A percentile compares a stretch with the other conserved stretches of the same genome.
These are phyloP conservation scores for Jackrogersella multiformis DNA, from an alignment of 495 filamentous ascomycete genomes.

Conservation along the genomic window DNA sequence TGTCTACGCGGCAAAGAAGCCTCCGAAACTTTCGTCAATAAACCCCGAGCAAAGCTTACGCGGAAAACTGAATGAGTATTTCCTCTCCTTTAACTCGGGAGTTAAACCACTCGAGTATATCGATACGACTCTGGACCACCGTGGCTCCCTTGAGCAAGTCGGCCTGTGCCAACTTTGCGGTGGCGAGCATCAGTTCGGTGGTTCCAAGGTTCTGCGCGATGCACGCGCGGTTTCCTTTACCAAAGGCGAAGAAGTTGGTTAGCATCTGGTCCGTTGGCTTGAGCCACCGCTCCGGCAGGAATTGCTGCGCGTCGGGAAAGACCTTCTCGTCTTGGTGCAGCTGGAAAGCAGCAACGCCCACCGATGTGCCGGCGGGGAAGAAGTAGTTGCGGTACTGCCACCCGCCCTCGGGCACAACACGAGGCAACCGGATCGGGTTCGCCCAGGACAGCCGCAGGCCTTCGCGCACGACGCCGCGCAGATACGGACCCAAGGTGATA, in stretches of 20 bases:
- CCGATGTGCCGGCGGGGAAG: background rate
- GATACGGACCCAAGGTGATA: background rate
- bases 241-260: background rate
- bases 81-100: background rate
- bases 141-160: background rate
- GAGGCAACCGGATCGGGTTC: background rate
- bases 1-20: too few species aligned
- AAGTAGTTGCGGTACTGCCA: background rate
- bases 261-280: background rate
- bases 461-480: background rate
- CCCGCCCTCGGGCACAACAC: background rate
- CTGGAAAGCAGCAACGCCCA: background rate
- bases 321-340: background rate
- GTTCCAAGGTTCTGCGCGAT: background rate
- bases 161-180: background rate
- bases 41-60: background rate
- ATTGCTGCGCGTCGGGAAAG: background rate
- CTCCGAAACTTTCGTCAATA: background rate
- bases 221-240: background rate
- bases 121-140: background rate
- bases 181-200: background rate
- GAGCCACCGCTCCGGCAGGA: background rate
- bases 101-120: background rate
- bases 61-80: background rate
- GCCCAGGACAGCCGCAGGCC: background rate